Evolutionary conservation across 192 early-diverging fungal genomes (phyloP).

Genomic region (Radiomyces spectabilis): DNA sequence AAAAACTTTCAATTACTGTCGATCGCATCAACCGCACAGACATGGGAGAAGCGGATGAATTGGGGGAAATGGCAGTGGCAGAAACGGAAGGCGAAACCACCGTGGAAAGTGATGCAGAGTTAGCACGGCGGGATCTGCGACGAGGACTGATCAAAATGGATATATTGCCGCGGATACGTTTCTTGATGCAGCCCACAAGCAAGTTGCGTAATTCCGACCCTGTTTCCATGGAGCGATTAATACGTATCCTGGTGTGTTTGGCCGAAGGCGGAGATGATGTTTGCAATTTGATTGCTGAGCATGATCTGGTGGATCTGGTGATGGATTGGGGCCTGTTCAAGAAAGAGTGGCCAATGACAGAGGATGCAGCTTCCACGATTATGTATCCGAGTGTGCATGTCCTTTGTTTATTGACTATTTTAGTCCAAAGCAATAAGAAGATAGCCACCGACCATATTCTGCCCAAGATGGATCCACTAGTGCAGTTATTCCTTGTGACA

Average conservation of each 20-base stretch:
- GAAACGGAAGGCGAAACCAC: slow-evolving; percentile 26
- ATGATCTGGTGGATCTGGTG: slow-evolving; percentile 35
- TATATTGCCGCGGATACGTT: slow-evolving; percentile 47
- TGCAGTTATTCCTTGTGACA: no score
- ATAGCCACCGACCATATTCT: no score
- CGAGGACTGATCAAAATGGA: slow-evolving; percentile 56
- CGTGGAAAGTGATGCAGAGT: slow-evolving; percentile 33
- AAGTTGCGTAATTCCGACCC: slow-evolving; percentile 15
- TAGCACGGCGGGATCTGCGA: slow-evolving; percentile 46
- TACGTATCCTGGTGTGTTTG: slow-evolving; percentile 42
- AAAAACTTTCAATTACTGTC: no score
- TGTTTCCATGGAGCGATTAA: slow-evolving; percentile 28
- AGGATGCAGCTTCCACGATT: neutral
- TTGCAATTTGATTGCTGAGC: slow-evolving; percentile 37
- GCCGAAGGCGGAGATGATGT: slow-evolving; percentile 31
- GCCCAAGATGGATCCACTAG: no score
- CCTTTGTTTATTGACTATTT: slow-evolving; percentile 24
- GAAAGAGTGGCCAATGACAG: slow-evolving; percentile 38
- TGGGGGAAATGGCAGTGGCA: no score
- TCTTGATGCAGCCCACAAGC: slow-evolving; percentile 38
- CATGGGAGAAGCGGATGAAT: slow-evolving; percentile 5
- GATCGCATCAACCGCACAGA: no score
- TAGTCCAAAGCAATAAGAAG: slow-evolving; percentile 33
- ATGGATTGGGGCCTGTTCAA: slow-evolving; percentile 22
- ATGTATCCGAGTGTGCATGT: slow-evolving; percentile 16